Evolutionary conservation across 2,329 filamentous ascomycete species (phyloP).

Genomic region (Alternaria infectoria): DNA sequence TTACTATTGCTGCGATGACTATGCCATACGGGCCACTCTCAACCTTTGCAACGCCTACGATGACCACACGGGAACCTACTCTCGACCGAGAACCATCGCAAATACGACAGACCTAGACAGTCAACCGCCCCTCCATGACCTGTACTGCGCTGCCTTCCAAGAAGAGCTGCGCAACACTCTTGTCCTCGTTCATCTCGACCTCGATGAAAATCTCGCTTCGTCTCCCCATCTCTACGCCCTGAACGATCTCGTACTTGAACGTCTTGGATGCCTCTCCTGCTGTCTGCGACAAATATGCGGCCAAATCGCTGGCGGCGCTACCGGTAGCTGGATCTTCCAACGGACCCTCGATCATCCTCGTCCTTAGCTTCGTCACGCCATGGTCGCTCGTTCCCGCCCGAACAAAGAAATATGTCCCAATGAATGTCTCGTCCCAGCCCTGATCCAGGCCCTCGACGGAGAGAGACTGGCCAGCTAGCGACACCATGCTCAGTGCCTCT

Average conservation of each 20-base stretch:
- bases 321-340: constrained; percentile 60
- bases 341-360: constrained; percentile 64
- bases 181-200: constrained; percentile 49
- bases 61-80: neutral
- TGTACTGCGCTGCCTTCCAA: constrained; percentile 53
- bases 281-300: constrained; percentile 53
- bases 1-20: neutral
- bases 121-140: constrained; percentile 46
- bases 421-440: constrained; percentile 62
- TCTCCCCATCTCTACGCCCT: constrained; percentile 61
- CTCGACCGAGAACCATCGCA: neutral
- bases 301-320: constrained; percentile 57
- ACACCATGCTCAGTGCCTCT: constrained; percentile 60
- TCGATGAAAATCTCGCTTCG: constrained; percentile 57
- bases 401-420: constrained; percentile 67
- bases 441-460: constrained; percentile 49
- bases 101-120: constrained; percentile 17
- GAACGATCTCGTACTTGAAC: constrained; percentile 52
- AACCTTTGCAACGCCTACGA: neutral
- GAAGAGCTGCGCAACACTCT: constrained; percentile 50
- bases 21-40: neutral
- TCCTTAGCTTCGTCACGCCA: constrained; percentile 53
- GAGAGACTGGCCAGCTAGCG: constrained; percentile 37
- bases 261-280: constrained; percentile 42
- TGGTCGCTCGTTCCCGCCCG: constrained; percentile 40